Evolutionary conservation across 2,329 filamentous ascomycete genomes (phyloP).

Genomic region (Alternaria atra): DNA sequence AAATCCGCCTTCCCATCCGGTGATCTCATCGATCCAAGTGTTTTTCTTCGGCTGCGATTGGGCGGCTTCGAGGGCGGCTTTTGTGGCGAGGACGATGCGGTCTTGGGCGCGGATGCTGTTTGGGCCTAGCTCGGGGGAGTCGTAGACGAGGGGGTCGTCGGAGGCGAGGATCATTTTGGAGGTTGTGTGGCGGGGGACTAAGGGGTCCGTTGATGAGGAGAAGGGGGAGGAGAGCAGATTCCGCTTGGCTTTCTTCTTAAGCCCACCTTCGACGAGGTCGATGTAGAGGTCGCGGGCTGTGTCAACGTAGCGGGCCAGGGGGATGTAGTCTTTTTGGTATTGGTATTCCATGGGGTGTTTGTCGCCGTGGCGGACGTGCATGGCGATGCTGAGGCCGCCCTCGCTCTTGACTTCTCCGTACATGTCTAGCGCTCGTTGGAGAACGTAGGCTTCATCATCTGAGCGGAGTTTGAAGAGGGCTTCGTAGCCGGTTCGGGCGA

Average conservation of each 20-base stretch:
- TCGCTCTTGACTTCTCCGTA: constrained; percentile 56
- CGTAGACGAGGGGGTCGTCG: constrained; percentile 80
- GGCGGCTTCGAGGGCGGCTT: constrained; percentile 58
- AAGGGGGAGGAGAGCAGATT: constrained; percentile 17
- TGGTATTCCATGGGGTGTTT: constrained; percentile 79
- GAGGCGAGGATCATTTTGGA: constrained; percentile 72
- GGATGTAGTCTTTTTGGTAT: constrained; percentile 80
- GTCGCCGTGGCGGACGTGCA: constrained; percentile 85
- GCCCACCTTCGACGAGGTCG: constrained; percentile 50
- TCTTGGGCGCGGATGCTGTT: constrained; percentile 71
- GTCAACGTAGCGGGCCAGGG: constrained; percentile 72
- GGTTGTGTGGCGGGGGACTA: constrained; percentile 39
- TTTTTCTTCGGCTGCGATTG: constrained; percentile 44
- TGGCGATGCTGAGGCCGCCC: constrained; percentile 68
- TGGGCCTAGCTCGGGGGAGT: constrained; percentile 68
- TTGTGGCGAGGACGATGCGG: constrained; percentile 77
- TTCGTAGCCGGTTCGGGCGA: constrained; percentile 76
- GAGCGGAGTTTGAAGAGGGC: constrained; percentile 74
- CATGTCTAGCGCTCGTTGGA: constrained; percentile 66
- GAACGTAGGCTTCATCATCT: constrained; percentile 72
- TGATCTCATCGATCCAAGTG: constrained; percentile 74
- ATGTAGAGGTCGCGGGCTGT: constrained; percentile 65
- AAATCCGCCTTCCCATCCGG: constrained; percentile 91
- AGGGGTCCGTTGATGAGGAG: constrained; percentile 20
- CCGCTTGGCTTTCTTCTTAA: constrained; percentile 3